Evolutionary conservation across 768 basidiomycete genomes (phyloP), one percentile per base, ranked within the genome.

Genomic region (Chalciporus pseudorubinellus): DNA sequence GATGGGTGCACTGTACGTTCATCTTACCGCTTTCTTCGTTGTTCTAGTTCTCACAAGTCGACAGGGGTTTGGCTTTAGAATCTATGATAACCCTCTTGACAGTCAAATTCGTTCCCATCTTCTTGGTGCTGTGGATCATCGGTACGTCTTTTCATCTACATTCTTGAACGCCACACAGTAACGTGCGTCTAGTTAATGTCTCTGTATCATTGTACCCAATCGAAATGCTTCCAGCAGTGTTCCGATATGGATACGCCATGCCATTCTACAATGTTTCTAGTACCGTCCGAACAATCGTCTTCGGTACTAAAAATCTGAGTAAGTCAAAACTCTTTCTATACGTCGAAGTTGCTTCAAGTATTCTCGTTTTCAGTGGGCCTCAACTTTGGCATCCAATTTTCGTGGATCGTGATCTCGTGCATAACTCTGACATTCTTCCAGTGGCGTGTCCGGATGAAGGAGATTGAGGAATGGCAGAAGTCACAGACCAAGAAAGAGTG

Each of bases 251-350:
- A 1, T 86, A 82, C 56, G 85, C 79, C 0, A 74, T 74, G 56
- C 88, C 88, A 1, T 88, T 90, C 61, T 89, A 85, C 64, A 86
- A 89, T 58, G 72, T 89, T 24, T 80, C 83, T 13, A 68, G 72
- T 34, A 79, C 84, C 1, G 76, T 81, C 4, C 75, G 88, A 18
- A 72, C 80, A 21, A 72, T 90, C 49, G 64, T 85, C n/a, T 88
- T 90, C 57, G 70, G 77, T 33, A 86, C 85, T 3, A 81, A 79
- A 60, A 83, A 85, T 52, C 68, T 78, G 18, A 62, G 83, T 85
- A 52, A 33, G 80, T 72, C 10, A 26, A 12, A 26, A 34, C 5
- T 6, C 1, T 12, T 31, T 31, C n/a, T 33, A n/a, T 22, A 19
- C 13, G 20, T 28, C 31, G 39, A 40, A 14, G 28, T 10, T 31